Evolutionary conservation across 371 early-diverging fungal genomes (phyloP), one percentile per base, ranked within the genome.

Genomic region (Blakeslea trispora): DNA sequence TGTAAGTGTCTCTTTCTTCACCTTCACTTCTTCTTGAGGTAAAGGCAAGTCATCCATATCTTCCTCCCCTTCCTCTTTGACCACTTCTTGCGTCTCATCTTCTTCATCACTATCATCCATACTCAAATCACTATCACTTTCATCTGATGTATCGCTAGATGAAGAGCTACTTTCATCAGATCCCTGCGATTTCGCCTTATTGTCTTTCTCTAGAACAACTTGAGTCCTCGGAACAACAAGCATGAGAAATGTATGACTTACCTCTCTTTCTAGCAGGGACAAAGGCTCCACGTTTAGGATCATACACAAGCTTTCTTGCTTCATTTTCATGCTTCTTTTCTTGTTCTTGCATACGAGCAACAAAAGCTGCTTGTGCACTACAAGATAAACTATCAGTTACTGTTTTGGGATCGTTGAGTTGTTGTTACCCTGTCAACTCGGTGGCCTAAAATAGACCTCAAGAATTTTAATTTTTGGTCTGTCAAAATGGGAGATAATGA

Each of bases 211-310:
- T 10, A 41, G n/a, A n/a, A n/a, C n/a, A n/a, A n/a, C n/a, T n/a
- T n/a, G n/a, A n/a, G n/a, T n/a, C n/a, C n/a, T n/a, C n/a, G n/a
- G n/a, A n/a, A n/a, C n/a, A n/a, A n/a, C n/a, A n/a, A n/a, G n/a
- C n/a, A n/a, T n/a, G n/a, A n/a, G n/a, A n/a, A n/a, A n/a, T n/a
- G n/a, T n/a, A n/a, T n/a, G n/a, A n/a, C 31, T 49, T 57, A 68
- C 70, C 72, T 47, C 75, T 78, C 44, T 58, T 66, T 43, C 72
- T 75, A 21, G 70, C 71, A 15, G 79, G 67, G 2, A 78, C 75
- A 65, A 78, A 78, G 17, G 63, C 64, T 6, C 71, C 69, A 14
- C 63, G 66, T 42, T 71, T 78, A 18, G 75, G 69, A 59, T 78
- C 79, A 63, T 55, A 78, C 0, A 78, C 79, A 24, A 78, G 50